Base-by-base conservation (phyloP, 2,329 filamentous ascomycete species). In the Botrytis byssoidea region DNA sequence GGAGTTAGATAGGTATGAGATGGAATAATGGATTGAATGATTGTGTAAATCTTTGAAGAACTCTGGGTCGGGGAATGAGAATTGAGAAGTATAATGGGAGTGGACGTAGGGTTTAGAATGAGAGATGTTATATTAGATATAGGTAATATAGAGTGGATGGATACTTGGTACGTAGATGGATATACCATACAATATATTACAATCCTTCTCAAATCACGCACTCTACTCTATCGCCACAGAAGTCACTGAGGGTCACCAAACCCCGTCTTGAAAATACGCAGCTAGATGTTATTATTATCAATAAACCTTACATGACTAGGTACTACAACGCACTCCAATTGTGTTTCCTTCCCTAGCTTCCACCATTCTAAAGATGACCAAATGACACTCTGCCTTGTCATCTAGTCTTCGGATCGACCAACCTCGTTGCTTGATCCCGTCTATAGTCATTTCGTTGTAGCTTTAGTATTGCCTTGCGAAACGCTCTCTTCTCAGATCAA, bases 1-100 rank as follows among this genome's bases (percentile, higher is more conserved):
- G 40, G 40, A 42, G 1, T 42, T 16, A 5, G 40, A 42, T 42
- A 3, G 48, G 10, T 12, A 5, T 25, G 46, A 48, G 7, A 44
- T 20, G 3, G 44, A 48, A 48, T 51, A 2, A 10, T 25, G 10
- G 46, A 25, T 51, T 25, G 8, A 18, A 5, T 46, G 4, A 46
- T 9, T 4, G 8, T 9, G 0, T 48, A 22, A 0, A 48, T 22
- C 0, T 4, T 48, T 55, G 2, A 18, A 29, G 6, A 29, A 4
- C 3, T 3, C 16, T 4, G 14, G 12, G 3, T 29, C 18, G 14
- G 6, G 14, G n/a, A 55, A 18, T 57, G 51, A 57, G 51, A 18
- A 57, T n/a, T 51, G 5, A 3, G 14, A 7, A 3, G 14, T 29
- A 8, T 7, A 18, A 9, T 29, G 6, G n/a, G 51, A 3, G n/a